Base-by-base conservation (phyloP, 2,329 filamentous ascomycete species). In the Fusarium metavorans region DNA sequence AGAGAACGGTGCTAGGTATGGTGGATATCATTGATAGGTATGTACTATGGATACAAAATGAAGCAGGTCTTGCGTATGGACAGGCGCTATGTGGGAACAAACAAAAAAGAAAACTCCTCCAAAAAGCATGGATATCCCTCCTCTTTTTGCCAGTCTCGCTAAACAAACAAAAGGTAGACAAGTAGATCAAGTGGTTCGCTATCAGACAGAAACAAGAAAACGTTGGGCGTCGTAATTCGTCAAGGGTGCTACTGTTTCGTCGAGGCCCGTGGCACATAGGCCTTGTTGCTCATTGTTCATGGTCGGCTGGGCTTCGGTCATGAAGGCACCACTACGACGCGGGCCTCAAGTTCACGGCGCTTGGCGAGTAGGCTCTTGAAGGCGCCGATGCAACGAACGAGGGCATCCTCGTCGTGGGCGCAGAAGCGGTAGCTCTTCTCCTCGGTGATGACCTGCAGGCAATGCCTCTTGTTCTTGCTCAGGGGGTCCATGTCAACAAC, bases 401-500 rank as follows among this genome's bases (percentile, higher is more conserved):
- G 85, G 2, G 89, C 88, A 78, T 98, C 95, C 82, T 99, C 97
- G 78, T 94, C 92, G 23, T 90, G 87, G 0, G 95, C 91, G 80
- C 92, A 94, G 74, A 97, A 93, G 34, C 92, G 90, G 77, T 92
- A 94, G 65, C 90, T 93, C 84, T 95, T 97, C 80, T 98, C 96
- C 78, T 98, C 96, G 39, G 93, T 94, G 79, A 99, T 98, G 78
- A 98, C 89, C 83, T 98, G 96, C 81, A 98, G 88, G 82, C 97
- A 98, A 80, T 94, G 92, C 56, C 88, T 89, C 85, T 98, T 98
- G 76, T 92, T 97, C 79, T 90, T 93, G 78, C 93, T 96, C 72
- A 97, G 86, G 0, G 95, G 93, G 76, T 98, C 95, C 64, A 98
- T 94, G 79, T 98, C 97, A 25, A 98, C 95, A 1, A 94, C 95